Conservation (phyloP, 371 early-diverging fungal genomes). For the Syncephalastrum sp. region DNA sequence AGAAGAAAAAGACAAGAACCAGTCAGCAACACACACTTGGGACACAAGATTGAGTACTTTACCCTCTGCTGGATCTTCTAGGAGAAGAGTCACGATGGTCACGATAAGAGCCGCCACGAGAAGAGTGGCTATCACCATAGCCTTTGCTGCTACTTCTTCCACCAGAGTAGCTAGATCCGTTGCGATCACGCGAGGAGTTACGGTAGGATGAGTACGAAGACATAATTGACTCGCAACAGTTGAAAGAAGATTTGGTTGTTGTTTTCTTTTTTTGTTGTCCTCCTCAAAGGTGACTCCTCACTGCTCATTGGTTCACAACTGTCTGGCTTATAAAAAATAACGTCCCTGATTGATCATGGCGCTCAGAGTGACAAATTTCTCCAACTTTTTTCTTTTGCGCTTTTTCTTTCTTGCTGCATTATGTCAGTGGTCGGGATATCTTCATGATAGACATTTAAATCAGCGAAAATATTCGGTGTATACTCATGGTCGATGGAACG, state of each 20-base stretch:
- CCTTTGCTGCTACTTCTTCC: slow-evolving; percentile 16
- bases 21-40: slow-evolving; percentile 2
- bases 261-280: too few relatives aligned
- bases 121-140: slow-evolving; percentile 11
- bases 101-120: slow-evolving; percentile 19
- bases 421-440: too few relatives aligned
- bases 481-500: too few relatives aligned
- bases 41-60: neutral
- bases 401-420: too few relatives aligned
- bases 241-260: neutral
- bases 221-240: slow-evolving; percentile 8
- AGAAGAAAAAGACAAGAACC: neutral
- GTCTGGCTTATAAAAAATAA: too few relatives aligned
- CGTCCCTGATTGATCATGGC: too few relatives aligned
- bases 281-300: too few relatives aligned
- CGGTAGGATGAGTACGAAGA: slow-evolving; percentile 18
- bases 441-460: too few relatives aligned
- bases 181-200: slow-evolving; percentile 15
- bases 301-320: too few relatives aligned
- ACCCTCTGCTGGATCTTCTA: slow-evolving; percentile 41
- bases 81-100: slow-evolving; percentile 39
- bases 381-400: too few relatives aligned
- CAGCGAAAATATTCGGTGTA: too few relatives aligned
- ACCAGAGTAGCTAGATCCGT: slow-evolving; percentile 15
- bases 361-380: too few relatives aligned